A percentile compares a stretch with the other conserved stretches of the same genome.
phyloP scores from a whole-genome alignment of 495 filamentous ascomycete species.

The Penicillium silybi region DNA sequence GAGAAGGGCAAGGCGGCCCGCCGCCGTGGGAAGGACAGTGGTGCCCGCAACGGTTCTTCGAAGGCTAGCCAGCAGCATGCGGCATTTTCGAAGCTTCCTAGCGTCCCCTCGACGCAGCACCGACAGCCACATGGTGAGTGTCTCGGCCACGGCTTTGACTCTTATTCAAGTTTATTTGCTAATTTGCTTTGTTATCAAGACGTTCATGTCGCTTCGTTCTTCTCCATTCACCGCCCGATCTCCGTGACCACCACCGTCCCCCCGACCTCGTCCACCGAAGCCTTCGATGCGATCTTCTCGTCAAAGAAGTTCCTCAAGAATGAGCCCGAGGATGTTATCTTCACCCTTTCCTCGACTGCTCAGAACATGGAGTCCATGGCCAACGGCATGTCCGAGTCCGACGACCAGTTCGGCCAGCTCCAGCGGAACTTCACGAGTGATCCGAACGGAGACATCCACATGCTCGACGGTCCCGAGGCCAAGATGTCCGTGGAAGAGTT shows the following conservation, averaged over 20 bases:
- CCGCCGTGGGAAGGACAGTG: slow-evolving; percentile 37
- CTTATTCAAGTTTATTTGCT: slow-evolving; percentile 2
- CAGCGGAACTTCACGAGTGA: slow-evolving; percentile 43
- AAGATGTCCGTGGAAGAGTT: slow-evolving; percentile 50
- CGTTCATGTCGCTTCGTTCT: slow-evolving; percentile 84
- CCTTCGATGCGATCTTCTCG: slow-evolving; percentile 79
- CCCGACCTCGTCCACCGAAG: slow-evolving; percentile 61
- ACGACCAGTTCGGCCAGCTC: slow-evolving; percentile 47
- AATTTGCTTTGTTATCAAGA: slow-evolving; percentile 47
- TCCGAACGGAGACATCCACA: slow-evolving; percentile 48
- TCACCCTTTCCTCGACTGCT: slow-evolving; percentile 71
- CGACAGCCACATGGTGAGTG: slow-evolving; percentile 66
- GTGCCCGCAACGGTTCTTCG: slow-evolving; percentile 31
- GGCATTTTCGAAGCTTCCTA: slow-evolving; percentile 60
- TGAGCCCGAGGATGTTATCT: slow-evolving; percentile 63
- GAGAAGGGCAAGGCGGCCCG: slow-evolving; percentile 37
- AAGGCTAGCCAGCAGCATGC: slow-evolving; percentile 38
- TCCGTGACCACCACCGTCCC: slow-evolving; percentile 80
- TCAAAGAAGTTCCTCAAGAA: slow-evolving; percentile 45
- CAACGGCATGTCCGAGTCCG: slow-evolving; percentile 38
- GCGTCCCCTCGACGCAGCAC: slow-evolving; percentile 80
- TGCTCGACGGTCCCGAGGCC: slow-evolving; percentile 35
- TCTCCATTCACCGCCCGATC: slow-evolving; percentile 92
- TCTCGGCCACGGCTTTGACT: neutral
- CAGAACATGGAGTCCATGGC: slow-evolving; percentile 65